Percentiles rank a stretch among this genome's conserved stretches.
Evolutionary conservation across 106 monocot genomes (phyloP).

Genomic region (Dactylorhiza incarnata): DNA sequence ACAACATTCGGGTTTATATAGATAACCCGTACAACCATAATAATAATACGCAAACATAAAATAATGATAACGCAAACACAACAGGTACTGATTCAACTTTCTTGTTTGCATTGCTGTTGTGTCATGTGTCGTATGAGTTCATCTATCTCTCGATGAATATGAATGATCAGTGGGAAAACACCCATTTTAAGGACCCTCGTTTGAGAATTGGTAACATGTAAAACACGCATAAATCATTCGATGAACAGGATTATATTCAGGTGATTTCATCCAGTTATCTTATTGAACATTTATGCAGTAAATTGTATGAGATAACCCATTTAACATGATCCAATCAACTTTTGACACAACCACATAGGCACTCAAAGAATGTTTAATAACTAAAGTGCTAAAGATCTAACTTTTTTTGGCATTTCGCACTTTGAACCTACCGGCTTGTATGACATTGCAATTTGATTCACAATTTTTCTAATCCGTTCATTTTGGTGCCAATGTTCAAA

Average conservation of each 20-base stretch:
- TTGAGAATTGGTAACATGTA: neutral
- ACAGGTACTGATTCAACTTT: neutral
- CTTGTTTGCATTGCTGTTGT: neutral
- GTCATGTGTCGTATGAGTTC: neutral
- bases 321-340: neutral
- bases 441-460: neutral
- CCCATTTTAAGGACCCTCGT: neutral
- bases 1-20: too few species aligned
- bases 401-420: neutral
- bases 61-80: too few species aligned
- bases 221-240: neutral
- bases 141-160: neutral
- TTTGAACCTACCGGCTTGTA: neutral
- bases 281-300: neutral
- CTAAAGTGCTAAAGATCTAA: neutral
- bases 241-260: neutral
- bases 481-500: neutral
- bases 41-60: too few species aligned
- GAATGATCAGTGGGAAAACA: neutral
- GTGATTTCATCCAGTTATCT: neutral
- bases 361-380: neutral
- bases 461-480: neutral
- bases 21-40: too few species aligned
- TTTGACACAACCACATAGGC: neutral
- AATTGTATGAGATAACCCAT: neutral